phyloP scores from a whole-genome alignment of 2,329 filamentous ascomycete species.

The Davidsoniella eucalypti region DNA sequence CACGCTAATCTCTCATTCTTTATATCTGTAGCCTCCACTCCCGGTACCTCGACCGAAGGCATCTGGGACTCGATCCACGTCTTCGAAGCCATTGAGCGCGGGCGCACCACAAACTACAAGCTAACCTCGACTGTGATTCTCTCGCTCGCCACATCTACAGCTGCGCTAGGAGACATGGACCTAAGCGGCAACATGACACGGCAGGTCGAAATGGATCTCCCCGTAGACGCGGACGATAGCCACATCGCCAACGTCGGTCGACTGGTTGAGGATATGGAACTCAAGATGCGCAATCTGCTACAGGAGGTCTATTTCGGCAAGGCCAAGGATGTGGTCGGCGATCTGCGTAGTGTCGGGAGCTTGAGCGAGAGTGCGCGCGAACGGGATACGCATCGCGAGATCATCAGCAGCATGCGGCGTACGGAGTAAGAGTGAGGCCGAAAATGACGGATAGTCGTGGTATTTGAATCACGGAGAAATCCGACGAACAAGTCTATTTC shows the following conservation, averaged over 20 bases:
- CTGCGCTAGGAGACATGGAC: conserved; percentile 65
- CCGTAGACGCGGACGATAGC: conserved; percentile 75
- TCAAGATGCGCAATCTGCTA: conserved; percentile 95
- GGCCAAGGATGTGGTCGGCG: conserved; percentile 94
- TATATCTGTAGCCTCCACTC: conserved; percentile 40
- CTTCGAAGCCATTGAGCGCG: conserved; percentile 88
- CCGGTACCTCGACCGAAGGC: conserved; percentile 50
- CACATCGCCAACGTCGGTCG: conserved; percentile 92
- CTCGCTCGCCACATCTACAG: conserved; percentile 47
- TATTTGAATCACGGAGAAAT: too few relatives aligned
- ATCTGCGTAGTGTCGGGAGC: conserved; percentile 71
- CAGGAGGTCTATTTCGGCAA: conserved; percentile 99
- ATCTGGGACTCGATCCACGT: conserved; percentile 99
- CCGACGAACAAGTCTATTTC: too few relatives aligned
- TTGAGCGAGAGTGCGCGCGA: conserved; percentile 75
- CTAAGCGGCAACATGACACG: conserved; percentile 95
- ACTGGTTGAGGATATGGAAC: conserved; percentile 97
- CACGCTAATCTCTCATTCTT: not conserved
- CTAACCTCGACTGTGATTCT: conserved; percentile 94
- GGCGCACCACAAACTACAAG: conserved; percentile 88
- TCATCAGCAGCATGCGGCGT: conserved; percentile 49
- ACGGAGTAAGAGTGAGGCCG: not conserved
- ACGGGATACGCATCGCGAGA: conserved; percentile 70
- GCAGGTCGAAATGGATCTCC: conserved; percentile 82
- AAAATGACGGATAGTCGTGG: too few relatives aligned